Evolutionary conservation across 768 basidiomycete species (phyloP).

Genomic region (Boletus rex-veris): DNA sequence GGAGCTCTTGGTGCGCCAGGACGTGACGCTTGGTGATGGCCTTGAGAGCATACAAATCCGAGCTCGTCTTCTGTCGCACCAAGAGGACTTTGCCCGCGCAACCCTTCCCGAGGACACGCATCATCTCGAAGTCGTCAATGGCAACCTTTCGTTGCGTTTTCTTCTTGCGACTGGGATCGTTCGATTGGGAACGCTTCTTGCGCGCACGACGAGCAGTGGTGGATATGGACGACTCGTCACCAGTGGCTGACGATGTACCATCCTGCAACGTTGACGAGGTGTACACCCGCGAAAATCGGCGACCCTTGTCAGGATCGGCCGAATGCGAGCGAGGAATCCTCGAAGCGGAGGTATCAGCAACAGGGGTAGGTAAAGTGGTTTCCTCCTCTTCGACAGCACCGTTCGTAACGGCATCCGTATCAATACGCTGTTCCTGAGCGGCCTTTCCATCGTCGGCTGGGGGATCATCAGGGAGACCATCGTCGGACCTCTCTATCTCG

Average conservation of each 20-base stretch:
- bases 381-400: conserved; percentile 29
- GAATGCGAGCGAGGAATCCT: conserved; percentile 78
- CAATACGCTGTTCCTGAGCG: conserved; percentile 10
- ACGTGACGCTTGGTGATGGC: conserved; percentile 98
- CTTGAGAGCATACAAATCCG: conserved; percentile 87
- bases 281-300: conserved; percentile 57
- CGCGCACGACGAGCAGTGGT: conserved; percentile 45
- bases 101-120: conserved; percentile 94
- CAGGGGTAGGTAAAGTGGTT: conserved; percentile 35
- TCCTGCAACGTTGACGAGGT: conserved; percentile 50
- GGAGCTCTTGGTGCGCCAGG: conserved; percentile 91
- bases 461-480: conserved; percentile 12
- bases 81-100: conserved; percentile 96
- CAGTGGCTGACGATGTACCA: conserved; percentile 54
- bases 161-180: conserved; percentile 50
- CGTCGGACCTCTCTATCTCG: conserved; percentile 24
- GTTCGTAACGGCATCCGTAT: conserved; percentile 22
- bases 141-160: conserved; percentile 63
- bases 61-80: conserved; percentile 72
- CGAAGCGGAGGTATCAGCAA: conserved; percentile 34
- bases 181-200: conserved; percentile 54
- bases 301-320: conserved; percentile 67
- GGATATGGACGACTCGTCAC: conserved; percentile 72
- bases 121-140: conserved; percentile 94
- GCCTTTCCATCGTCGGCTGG: conserved; percentile 8